Percentiles rank a stretch among this genome's conserved stretches.
Evolutionary conservation across 163 green algal species (phyloP).

Genomic region (Scenedesmus sp.): DNA sequence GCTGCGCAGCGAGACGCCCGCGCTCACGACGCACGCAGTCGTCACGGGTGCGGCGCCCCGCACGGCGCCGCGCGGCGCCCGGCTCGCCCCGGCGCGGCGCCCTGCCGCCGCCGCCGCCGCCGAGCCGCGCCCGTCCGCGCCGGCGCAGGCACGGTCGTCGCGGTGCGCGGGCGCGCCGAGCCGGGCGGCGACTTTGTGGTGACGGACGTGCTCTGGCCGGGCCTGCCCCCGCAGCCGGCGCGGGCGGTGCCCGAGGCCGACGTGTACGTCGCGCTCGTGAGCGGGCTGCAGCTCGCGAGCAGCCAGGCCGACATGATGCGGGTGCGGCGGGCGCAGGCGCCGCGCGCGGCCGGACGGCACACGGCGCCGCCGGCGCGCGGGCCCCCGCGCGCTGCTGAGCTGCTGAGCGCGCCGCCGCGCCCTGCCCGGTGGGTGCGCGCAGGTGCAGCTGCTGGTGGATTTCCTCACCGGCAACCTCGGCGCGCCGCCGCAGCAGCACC

Average conservation of each 20-base stretch:
- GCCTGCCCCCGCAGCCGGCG: slow-evolving; percentile 61
- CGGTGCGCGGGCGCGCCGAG: slow-evolving; percentile 65
- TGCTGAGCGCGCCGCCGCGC: background rate
- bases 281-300: slow-evolving; percentile 83
- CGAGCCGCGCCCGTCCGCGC: background rate
- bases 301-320: slow-evolving; percentile 65
- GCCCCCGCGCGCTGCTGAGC: no score
- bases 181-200: slow-evolving; percentile 86
- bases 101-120: no score
- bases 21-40: background rate
- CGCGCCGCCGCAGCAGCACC: slow-evolving; percentile 64
- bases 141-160: slow-evolving; percentile 77
- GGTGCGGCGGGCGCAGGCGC: slow-evolving; percentile 48
- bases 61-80: background rate
- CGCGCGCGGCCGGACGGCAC: background rate
- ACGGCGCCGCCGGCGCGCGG: background rate
- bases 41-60: slow-evolving; percentile 25
- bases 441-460: slow-evolving; percentile 82
- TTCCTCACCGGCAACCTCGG: slow-evolving; percentile 89
- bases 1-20: slow-evolving; percentile 36
- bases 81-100: background rate
- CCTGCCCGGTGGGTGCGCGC: background rate
- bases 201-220: slow-evolving; percentile 69
- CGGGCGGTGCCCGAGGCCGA: slow-evolving; percentile 45
- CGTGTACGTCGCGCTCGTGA: slow-evolving; percentile 91